Conservation (phyloP, 2,329 filamentous ascomycete species). For the Curvularia eragrostidis region DNA sequence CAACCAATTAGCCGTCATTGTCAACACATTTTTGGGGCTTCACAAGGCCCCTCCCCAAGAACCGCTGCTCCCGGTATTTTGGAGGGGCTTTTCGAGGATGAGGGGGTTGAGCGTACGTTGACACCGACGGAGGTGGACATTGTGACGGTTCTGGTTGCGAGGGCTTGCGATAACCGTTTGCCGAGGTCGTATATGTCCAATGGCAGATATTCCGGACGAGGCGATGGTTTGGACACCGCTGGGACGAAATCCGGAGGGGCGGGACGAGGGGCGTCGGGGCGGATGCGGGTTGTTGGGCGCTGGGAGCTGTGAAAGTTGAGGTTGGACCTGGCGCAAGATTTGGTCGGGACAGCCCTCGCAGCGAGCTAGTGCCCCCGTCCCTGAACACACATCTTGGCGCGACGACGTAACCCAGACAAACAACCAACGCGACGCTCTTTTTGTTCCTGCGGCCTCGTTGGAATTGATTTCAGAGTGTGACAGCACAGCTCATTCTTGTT, state of each 20-base stretch:
- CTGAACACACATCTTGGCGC: conserved; percentile 36
- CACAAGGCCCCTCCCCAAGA: background rate
- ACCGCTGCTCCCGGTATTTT: background rate
- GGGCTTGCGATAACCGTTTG: conserved; percentile 26
- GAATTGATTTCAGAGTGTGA: background rate
- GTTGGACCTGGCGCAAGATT: conserved; percentile 40
- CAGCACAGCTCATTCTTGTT: background rate
- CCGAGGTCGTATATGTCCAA: conserved; percentile 36
- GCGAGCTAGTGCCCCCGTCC: conserved; percentile 27
- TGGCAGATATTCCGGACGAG: conserved; percentile 32
- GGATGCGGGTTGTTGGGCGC: conserved; percentile 30
- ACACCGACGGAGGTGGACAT: conserved; percentile 59
- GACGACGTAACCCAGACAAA: conserved; percentile 22
- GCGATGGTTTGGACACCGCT: conserved; percentile 28
- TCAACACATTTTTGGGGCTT: conserved; percentile 3
- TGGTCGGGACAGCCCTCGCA: conserved; percentile 23
- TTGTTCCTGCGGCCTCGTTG: background rate
- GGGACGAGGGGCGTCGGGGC: conserved; percentile 31
- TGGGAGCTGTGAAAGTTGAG: conserved; percentile 37
- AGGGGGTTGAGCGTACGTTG: conserved; percentile 55
- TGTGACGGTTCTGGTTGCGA: conserved; percentile 33
- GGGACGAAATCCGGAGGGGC: conserved; percentile 20
- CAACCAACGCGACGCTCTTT: conserved; percentile 8
- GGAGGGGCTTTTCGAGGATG: background rate
- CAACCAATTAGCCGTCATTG: conserved; percentile 32